These are phyloP conservation scores for Claviceps sp. DNA, from an alignment of 2,329 filamentous ascomycete species.

Conservation along the genomic window DNA sequence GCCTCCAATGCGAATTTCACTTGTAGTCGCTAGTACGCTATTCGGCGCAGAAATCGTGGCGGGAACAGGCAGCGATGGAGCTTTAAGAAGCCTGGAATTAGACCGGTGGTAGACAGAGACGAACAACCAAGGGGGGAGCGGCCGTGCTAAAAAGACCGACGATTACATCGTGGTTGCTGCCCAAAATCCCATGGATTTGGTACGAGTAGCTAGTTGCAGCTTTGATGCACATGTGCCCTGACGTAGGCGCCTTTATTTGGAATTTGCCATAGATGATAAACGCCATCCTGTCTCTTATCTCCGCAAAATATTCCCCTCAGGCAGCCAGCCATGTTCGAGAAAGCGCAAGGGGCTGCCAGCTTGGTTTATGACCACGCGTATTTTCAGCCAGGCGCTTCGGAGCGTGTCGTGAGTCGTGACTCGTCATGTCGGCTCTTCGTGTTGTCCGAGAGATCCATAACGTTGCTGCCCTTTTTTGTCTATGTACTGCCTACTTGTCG, in stretches of 20 bases:
- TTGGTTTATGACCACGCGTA: background rate
- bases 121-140: background rate
- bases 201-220: background rate
- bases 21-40: background rate
- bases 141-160: background rate
- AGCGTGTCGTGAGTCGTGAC: too few relatives aligned
- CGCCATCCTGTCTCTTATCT: constrained; percentile 3
- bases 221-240: background rate
- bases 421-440: too few relatives aligned
- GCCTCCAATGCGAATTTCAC: background rate
- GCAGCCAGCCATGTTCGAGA: background rate
- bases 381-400: background rate
- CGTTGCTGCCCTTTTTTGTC: too few relatives aligned
- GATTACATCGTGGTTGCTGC: background rate
- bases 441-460: too few relatives aligned
- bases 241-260: background rate
- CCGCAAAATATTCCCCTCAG: background rate
- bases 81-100: background rate
- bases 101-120: background rate
- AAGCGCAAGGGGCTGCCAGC: background rate
- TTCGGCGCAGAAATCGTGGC: background rate
- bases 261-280: background rate
- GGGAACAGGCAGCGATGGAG: background rate
- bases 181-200: background rate
- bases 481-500: background rate